Evolutionary conservation across 805 yeast genomes (phyloP), one percentile per base, ranked within the genome.

Genomic region (Myxozyma vanderwaltii): DNA sequence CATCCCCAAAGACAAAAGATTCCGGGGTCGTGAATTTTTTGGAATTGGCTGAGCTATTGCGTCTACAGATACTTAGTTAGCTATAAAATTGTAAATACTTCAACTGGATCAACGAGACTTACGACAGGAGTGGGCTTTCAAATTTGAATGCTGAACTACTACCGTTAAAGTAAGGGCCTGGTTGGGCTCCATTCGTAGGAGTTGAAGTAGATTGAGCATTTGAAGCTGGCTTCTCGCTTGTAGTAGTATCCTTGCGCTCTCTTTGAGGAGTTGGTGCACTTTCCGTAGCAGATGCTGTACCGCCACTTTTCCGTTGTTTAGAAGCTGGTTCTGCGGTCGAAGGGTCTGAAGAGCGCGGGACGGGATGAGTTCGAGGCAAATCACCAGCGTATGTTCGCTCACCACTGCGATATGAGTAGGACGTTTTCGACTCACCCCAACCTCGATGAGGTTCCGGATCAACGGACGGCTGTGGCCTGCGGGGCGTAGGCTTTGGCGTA

Each of bases 371-470:
- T 13, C 44, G 41, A n/a, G 56, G 40, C n/a, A 44, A 47, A 21
- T 43, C 19, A 12, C 57, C 51, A 23, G 45, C 23, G 26, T n/a
- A 35, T 3, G 58, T 54, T 27, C 43, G 10, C 41, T 54, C 58
- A 3, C 46, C 46, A 17, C 45, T 29, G 35, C 46, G 48, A 24
- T 26, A 54, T 4, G 58, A 54, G 27, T 54, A 56, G 10, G 54
- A 7, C 15, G 59, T 49, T 51, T 50, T 49, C 7, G 51, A n/a
- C 17, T 45, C 36, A 5, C 47, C 52, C 57, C 52, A 54, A 24
- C 40, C 47, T 3, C 46, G 36, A 13, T 39, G 52, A 1, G 46
- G 38, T 15, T 36, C 39, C 8, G 39, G 26, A 19, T 45, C 50
- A n/a, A 38, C 41, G 17, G 41, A 6, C 17, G n/a, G 29, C 40